Evolutionary conservation across 2,329 filamentous ascomycete genomes (phyloP), one percentile per base, ranked within the genome.

Genomic region (Ophiobolus disseminans): DNA sequence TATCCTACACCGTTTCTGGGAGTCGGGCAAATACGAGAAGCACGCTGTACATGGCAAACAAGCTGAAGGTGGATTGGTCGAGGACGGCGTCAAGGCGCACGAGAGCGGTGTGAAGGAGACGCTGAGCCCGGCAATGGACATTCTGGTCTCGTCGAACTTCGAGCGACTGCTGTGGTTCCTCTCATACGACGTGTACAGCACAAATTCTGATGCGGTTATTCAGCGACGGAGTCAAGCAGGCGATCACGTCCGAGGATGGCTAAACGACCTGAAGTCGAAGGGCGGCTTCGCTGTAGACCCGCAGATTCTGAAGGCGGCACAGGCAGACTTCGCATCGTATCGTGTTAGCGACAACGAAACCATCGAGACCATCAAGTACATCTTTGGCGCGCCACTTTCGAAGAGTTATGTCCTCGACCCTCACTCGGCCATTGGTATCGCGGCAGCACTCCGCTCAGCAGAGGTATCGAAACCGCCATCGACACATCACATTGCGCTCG

Each of bases 81-180:
- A 77, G 43, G 83, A 86, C 61, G 84, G 83, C 20, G 82, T 74
- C 14, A 82, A 85, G 62, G 82, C 83, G 6, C 86, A 91, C 51
- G 75, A 78, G 35, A 84, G 85, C 35, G 90, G 89, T 28, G 91
- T 93, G 54, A 92, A 91, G 76, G 92, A 96, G 77, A 99, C 94
- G 0, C 82, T 95, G 41, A 91, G 88, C 62, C 94, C 94, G 0
- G 94, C 94, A 36, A 97, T 99, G 94, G 94, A 99, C 73, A 97
- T 97, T 58, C 81, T 97, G 3, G 92, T 97, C 10, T 93, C 89
- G 19, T 94, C 89, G 72, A 99, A 99, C 79, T 97, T 99, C 70
- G 94, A 99, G 80, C 86, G 94, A 23, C 81, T 99, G 4, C 81
- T 99, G 9, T 97, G 93, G 93, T 97, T 90, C 80, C 80, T 97